phyloP scores from a whole-genome alignment of 768 basidiomycete species.

The Boletus sp. region DNA sequence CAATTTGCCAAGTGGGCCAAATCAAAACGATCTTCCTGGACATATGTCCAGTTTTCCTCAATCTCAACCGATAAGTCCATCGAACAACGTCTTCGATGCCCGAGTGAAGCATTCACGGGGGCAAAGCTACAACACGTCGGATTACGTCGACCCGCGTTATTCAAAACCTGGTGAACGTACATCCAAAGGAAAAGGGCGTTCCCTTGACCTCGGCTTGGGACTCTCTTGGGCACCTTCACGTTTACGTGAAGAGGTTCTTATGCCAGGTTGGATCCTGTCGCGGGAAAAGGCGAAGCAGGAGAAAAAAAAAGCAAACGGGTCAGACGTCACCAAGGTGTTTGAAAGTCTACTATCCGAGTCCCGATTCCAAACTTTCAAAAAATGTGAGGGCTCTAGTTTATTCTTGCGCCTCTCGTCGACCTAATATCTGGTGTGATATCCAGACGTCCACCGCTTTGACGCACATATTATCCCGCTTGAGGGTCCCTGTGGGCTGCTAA shows the following conservation, averaged over 20 bases:
- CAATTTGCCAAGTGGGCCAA: conserved; percentile 16
- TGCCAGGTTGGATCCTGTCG: conserved; percentile 39
- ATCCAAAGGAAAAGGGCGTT: conserved; percentile 58
- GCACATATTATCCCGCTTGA: conserved; percentile 73
- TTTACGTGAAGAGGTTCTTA: conserved; percentile 63
- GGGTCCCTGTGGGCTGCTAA: conserved; percentile 68
- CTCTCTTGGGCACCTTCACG: conserved; percentile 71
- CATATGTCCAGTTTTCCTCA: conserved; percentile 7
- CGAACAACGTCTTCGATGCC: conserved; percentile 33
- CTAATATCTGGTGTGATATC: conserved; percentile 14
- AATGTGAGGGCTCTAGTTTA: conserved; percentile 47
- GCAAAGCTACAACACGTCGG: conserved; percentile 26
- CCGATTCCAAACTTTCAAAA: conserved; percentile 49
- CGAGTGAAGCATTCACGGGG: conserved; percentile 27
- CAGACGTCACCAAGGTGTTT: conserved; percentile 39
- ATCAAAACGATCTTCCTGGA: conserved; percentile 6
- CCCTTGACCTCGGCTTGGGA: conserved; percentile 67
- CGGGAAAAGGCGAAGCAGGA: conserved; percentile 30
- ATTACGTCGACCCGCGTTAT: conserved; percentile 18
- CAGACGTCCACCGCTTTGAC: conserved; percentile 76
- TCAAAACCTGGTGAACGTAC: conserved; percentile 16
- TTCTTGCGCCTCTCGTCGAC: conserved; percentile 2
- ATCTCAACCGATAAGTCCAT: conserved; percentile 15
- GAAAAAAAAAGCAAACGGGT: conserved; percentile 17
- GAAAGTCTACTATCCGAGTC: conserved; percentile 35